Evolutionary conservation across 768 basidiomycete genomes (phyloP).

Genomic region (Lentinula edodes): DNA sequence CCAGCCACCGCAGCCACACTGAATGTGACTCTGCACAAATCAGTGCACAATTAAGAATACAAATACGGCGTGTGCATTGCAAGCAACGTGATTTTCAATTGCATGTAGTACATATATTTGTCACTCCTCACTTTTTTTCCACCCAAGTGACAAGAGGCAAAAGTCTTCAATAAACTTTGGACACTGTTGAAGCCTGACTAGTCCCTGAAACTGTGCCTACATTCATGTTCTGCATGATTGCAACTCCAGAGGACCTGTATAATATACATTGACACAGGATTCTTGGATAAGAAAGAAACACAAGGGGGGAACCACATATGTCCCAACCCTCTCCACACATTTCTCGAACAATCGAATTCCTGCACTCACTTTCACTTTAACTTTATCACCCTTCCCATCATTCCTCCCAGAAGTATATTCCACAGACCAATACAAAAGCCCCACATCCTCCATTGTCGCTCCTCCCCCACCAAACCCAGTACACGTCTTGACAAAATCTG

Average conservation of each 20-base stretch:
- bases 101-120: no score
- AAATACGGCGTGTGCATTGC: no score
- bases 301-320: constrained; percentile 27
- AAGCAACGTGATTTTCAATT: no score
- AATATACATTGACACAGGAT: not conserved
- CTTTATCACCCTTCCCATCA: constrained; percentile 19
- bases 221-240: constrained; percentile 19
- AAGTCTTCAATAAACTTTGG: no score
- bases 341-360: constrained; percentile 43
- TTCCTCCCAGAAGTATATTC: constrained; percentile 12
- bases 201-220: constrained; percentile 5
- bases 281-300: not conserved
- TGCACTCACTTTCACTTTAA: constrained; percentile 48
- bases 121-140: no score
- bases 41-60: no score
- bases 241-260: constrained; percentile 20
- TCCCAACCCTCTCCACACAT: constrained; percentile 44
- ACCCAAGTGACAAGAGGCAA: no score
- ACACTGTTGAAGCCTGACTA: no score
- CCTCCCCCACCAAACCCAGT: constrained; percentile 47
- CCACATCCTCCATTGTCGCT: constrained; percentile 39
- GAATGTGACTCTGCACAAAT: no score
- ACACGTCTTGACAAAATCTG: constrained; percentile 48
- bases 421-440: constrained; percentile 36
- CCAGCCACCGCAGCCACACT: no score